phyloP scores from a whole-genome alignment of 2,329 filamentous ascomycete genomes.

The Chrysoporthe cubensis region DNA sequence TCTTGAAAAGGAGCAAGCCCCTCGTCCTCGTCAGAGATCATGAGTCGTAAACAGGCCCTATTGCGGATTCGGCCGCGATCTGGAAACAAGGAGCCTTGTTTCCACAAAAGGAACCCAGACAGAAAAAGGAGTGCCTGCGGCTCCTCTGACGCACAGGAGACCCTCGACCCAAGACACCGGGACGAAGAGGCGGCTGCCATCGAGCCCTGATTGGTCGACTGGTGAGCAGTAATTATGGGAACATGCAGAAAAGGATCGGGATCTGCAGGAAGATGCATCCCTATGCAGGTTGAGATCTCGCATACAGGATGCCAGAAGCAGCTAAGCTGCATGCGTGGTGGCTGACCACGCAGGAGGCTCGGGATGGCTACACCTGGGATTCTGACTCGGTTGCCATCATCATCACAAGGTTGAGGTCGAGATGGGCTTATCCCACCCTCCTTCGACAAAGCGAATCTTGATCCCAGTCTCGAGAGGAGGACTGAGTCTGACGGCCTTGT shows the following conservation, averaged over 20 bases:
- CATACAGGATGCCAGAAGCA: slow-evolving; percentile 17
- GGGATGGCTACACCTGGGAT: not conserved
- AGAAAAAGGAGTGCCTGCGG: not conserved
- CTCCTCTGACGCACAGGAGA: not conserved
- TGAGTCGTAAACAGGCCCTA: not conserved
- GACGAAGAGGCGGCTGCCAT: slow-evolving; percentile 7
- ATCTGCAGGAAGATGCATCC: not conserved
- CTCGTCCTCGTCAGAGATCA: not conserved
- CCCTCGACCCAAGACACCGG: slow-evolving; percentile 16
- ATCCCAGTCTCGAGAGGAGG: not conserved
- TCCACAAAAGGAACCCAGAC: not conserved
- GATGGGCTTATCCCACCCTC: too few relatives aligned
- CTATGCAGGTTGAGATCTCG: slow-evolving; percentile 27
- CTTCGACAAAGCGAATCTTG: too few relatives aligned
- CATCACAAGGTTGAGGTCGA: too few relatives aligned
- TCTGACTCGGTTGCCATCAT: not conserved
- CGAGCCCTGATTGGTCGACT: slow-evolving; percentile 15
- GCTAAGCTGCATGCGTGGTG: slow-evolving; percentile 13
- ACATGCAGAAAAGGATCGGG: not conserved
- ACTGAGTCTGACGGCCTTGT: not conserved
- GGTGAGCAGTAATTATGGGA: not conserved
- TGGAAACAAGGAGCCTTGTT: not conserved
- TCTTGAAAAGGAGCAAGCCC: too few relatives aligned
- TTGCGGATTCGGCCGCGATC: not conserved
- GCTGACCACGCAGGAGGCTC: slow-evolving; percentile 8